These are phyloP conservation scores for Phytophthora colocasiae DNA, from an alignment of 352 stramenopile genomes.

Conservation along the genomic window DNA sequence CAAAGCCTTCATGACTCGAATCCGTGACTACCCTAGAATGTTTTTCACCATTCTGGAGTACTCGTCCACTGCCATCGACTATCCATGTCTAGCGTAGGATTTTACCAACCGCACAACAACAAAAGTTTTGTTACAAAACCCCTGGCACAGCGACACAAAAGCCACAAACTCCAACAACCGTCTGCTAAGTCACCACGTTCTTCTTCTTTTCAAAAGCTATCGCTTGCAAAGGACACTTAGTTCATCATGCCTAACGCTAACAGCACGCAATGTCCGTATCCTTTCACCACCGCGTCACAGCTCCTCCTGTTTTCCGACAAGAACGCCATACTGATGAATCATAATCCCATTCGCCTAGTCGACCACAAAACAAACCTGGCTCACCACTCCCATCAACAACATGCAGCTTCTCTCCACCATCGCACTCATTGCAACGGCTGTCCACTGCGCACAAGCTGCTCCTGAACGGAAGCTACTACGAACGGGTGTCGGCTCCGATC, in stretches of 20 bases:
- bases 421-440: constrained; percentile 1
- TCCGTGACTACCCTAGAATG: too few species aligned
- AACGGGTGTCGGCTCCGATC: not conserved
- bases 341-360: not conserved
- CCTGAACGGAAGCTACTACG: constrained; percentile 19
- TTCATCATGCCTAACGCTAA: too few species aligned
- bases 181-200: not conserved
- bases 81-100: not conserved
- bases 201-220: not conserved
- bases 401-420: constrained; percentile 13
- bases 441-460: constrained; percentile 3
- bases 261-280: too few species aligned
- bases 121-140: too few species aligned
- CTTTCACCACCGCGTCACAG: not conserved
- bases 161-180: not conserved
- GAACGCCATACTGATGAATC: not conserved
- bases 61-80: not conserved
- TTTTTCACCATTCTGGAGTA: too few species aligned
- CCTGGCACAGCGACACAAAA: not conserved
- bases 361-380: too few species aligned
- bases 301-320: not conserved
- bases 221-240: too few species aligned
- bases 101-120: not conserved
- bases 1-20: too few species aligned
- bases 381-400: not conserved